Percentiles rank a stretch among this genome's conserved stretches.
Conservation (phyloP, 2,329 filamentous ascomycete genomes). For the Fusarium armeniacum region DNA sequence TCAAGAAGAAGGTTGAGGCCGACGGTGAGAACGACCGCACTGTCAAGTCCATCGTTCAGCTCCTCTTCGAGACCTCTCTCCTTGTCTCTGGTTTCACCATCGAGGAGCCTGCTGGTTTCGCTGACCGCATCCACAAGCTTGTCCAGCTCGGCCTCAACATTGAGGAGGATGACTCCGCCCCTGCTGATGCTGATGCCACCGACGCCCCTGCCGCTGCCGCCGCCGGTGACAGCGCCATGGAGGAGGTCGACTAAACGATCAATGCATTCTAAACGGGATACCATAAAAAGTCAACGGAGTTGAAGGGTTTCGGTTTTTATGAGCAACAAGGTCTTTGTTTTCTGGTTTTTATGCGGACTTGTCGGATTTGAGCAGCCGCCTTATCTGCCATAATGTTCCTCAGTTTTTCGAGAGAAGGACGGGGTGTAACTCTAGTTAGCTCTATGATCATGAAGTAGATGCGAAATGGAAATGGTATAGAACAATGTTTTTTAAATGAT, state of each 20-base stretch:
- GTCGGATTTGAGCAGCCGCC: conserved; percentile 49
- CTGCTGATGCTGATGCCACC: conserved; percentile 67
- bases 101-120: conserved; percentile 97
- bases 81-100: conserved; percentile 99
- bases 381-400: conserved; percentile 55
- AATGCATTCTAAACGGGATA: conserved; percentile 53
- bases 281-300: conserved; percentile 61
- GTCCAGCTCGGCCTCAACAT: conserved; percentile 98
- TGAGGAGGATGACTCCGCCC: conserved; percentile 86
- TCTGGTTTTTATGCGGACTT: conserved; percentile 51
- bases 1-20: conserved; percentile 98
- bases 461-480: conserved; percentile 54
- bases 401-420: conserved; percentile 38
- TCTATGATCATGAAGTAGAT: conserved; percentile 60
- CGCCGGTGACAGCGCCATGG: conserved; percentile 94
- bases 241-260: conserved; percentile 93
- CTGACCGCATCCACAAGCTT: conserved; percentile 99
- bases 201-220: conserved; percentile 70
- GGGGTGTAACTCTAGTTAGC: conserved; percentile 60
- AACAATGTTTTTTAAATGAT: conserved; percentile 32
- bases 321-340: conserved; percentile 54
- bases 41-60: conserved; percentile 98
- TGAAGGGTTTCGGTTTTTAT: conserved; percentile 55
- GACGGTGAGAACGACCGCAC: conserved; percentile 99
- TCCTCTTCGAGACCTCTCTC: conserved; percentile 98